Evolutionary conservation across 2,329 filamentous ascomycete genomes (phyloP), one percentile per base, ranked within the genome.

Genomic region (Colletotrichum eleusines): DNA sequence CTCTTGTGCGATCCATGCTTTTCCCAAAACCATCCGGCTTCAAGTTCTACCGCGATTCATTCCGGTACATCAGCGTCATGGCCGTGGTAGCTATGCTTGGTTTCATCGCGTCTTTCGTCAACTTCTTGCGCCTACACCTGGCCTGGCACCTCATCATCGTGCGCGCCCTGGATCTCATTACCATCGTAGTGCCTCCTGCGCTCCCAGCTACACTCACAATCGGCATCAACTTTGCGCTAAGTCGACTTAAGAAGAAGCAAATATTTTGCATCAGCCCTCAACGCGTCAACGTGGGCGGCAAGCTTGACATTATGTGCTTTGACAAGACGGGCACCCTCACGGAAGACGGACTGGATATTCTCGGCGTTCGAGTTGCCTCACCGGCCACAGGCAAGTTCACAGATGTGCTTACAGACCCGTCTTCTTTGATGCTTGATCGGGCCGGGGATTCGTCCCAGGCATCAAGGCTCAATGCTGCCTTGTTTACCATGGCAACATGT

Each of bases 261-360:
- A 98, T 99, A 46, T 99, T 97, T 78, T 99, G 96, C 78, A 99
- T 98, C 77, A 98, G 95, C 74, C 96, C 97, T 0, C 96, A 99
- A 77, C 89, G 96, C 76, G 95, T 99, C 67, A 99, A 98, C 76
- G 94, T 99, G 7, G 96, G 93, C 20, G 96, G 97, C 60, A 98
- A 98, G 80, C 84, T 99, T 5, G 96, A 99, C 78, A 89, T 98
- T 14, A 93, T 99, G 82, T 98, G 95, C 81, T 99, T 99, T 74
- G 96, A 99, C 82, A 99, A 99, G 83, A 99, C 96, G 0, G 96
- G 96, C n/a, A 99, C 96, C 0, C 84, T 99, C 64, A 99, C 96
- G 0, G 96, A 98, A 80, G 96, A 99, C 79, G 96, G 96, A 0
- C 83, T 99, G 51, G 97, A 99, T 79, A 94, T 99, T 23, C 86